A percentile compares a stretch with the other conserved stretches of the same genome.
phyloP scores from a whole-genome alignment of 2,329 filamentous ascomycete genomes.

The Colletotrichum sojae region DNA sequence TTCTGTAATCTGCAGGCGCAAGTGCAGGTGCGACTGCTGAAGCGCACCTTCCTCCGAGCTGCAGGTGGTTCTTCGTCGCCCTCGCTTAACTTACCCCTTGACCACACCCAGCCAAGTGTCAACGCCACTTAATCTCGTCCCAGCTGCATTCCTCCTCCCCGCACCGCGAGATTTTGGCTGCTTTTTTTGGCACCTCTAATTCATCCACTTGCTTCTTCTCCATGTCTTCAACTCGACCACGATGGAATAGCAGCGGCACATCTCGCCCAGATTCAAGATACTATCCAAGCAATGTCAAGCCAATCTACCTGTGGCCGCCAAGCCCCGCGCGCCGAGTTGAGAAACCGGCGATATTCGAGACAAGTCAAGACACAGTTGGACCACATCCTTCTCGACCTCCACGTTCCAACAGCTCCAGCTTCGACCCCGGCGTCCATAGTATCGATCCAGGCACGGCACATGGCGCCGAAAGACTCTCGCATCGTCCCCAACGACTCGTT shows the following conservation, averaged over 20 bases:
- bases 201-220: slow-evolving; percentile 29
- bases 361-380: slow-evolving; percentile 12
- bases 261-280: slow-evolving; percentile 31
- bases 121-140: slow-evolving; percentile 33
- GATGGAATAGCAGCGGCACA: slow-evolving; percentile 1
- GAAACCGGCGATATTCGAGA: neutral
- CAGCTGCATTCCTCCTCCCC: slow-evolving; percentile 23
- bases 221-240: slow-evolving; percentile 19
- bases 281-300: slow-evolving; percentile 2
- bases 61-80: neutral
- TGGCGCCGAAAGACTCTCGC: neutral
- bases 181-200: slow-evolving; percentile 28
- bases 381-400: neutral
- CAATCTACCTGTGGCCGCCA: slow-evolving; percentile 33
- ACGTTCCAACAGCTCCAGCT: neutral
- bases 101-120: neutral
- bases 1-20: neutral
- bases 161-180: neutral
- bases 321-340: neutral
- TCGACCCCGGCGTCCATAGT: neutral
- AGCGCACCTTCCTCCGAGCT: neutral
- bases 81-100: slow-evolving; percentile 12
- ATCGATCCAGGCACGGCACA: too few relatives aligned
- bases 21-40: neutral
- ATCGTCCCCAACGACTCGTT: neutral